Evolutionary conservation across 2,329 filamentous ascomycete species (phyloP), one percentile per base, ranked within the genome.

Genomic region (Colletotrichum paranaense): DNA sequence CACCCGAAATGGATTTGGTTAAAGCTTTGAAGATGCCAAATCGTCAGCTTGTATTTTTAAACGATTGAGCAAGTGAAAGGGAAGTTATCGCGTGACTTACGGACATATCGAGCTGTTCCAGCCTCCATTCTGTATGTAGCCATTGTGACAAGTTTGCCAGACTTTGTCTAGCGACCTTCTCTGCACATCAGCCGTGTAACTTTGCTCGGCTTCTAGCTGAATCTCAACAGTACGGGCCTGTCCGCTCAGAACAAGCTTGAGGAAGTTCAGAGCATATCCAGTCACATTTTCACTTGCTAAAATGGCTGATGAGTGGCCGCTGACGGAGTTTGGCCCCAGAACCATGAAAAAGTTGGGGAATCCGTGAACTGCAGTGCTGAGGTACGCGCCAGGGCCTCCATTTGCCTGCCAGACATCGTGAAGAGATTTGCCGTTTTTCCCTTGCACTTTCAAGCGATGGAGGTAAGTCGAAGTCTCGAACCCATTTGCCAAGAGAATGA

Each of bases 271-370:
- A 14, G 35, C 42, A 5, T 60, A 12, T 30, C 65, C 52, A 30
- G 52, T 32, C 30, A 65, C 30, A 12, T 92, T 92, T 76, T 92
- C 91, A 7, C 84, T 84, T 0, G 90, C 88, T 77, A 92, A 84
- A 59, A 92, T 86, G 12, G 90, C 88, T n/a, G 86, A 89, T 0
- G 86, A 88, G 79, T 93, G 91, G 0, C 91, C 91, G 0, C 90
- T 92, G 0, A 83, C 85, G 0, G 89, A 88, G 77, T 93, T 93
- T 1, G 91, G 91, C 81, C 83, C 90, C 55, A 91, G 86, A 0
- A 92, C 80, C 73, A 92, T 84, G 81, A 92, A 92, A 77, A 92
- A 90, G 77, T 92, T 92, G 2, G 91, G 91, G 77, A 91, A 92
- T 0, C 87, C 88, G 74, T 88, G 87, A 80, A 92, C 82, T 1